A percentile compares a stretch with the other conserved stretches of the same genome.
phyloP scores from a whole-genome alignment of 768 basidiomycete species.

The Leucocoprinus birnbaumii region DNA sequence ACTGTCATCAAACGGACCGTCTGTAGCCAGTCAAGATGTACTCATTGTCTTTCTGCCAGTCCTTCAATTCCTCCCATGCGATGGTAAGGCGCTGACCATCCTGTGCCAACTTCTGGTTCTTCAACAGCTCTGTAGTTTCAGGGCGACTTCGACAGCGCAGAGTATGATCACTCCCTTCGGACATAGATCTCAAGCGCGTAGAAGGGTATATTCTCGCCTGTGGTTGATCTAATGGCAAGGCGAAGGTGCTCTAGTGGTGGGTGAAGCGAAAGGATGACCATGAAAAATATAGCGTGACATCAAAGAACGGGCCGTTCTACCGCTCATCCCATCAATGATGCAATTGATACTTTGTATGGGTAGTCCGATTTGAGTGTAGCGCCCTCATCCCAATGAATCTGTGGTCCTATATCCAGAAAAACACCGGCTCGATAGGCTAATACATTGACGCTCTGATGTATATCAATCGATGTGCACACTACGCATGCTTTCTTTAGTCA shows the following conservation, averaged over 20 bases:
- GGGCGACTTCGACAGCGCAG: constrained; percentile 6
- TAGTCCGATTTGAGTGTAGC: constrained; percentile 3
- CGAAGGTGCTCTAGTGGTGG: no score
- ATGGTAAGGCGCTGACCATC: constrained; percentile 24
- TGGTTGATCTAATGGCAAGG: no score
- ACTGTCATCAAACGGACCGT: constrained; percentile 36
- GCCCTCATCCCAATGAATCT: neutral
- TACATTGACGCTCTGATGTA: neutral
- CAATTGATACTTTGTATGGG: no score
- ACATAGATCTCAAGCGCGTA: constrained; percentile 1
- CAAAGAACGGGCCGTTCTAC: neutral
- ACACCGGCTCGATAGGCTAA: neutral
- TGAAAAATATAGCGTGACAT: neutral
- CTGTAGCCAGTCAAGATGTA: constrained; percentile 70
- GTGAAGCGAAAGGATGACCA: no score
- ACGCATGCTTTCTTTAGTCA: neutral
- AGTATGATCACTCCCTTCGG: neutral
- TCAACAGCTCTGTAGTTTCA: neutral
- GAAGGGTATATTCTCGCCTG: neutral
- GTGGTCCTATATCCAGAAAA: neutral
- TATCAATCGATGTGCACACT: neutral
- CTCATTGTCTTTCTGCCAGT: constrained; percentile 75
- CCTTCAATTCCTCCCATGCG: constrained; percentile 56
- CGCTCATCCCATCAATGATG: neutral
- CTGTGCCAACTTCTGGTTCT: neutral